phyloP scores from a whole-genome alignment of 352 stramenopile genomes.

The Phytophthora kernoviae region DNA sequence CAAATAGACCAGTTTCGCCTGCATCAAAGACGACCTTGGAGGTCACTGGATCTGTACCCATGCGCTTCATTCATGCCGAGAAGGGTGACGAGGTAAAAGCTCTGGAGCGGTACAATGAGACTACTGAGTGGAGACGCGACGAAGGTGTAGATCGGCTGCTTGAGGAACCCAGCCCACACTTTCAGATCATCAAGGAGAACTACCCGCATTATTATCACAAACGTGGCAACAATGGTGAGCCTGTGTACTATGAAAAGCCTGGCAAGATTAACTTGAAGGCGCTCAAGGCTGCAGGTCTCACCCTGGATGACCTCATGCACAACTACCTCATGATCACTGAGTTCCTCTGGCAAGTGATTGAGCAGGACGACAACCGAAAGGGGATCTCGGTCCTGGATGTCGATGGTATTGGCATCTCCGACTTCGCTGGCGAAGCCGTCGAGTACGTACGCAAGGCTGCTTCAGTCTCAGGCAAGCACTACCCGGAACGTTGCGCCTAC shows the following conservation, averaged over 20 bases:
- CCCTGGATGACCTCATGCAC: constrained; percentile 81
- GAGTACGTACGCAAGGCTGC: constrained; percentile 84
- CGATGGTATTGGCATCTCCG: constrained; percentile 80
- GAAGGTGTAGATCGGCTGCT: constrained; percentile 86
- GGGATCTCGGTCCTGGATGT: constrained; percentile 88
- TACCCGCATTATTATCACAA: constrained; percentile 93
- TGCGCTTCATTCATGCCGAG: constrained; percentile 74
- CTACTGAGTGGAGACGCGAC: constrained; percentile 77
- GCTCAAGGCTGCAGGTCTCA: constrained; percentile 76
- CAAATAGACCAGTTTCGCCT: not conserved
- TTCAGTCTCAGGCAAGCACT: constrained; percentile 89
- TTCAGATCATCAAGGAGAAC: constrained; percentile 90
- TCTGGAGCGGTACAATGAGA: constrained; percentile 71
- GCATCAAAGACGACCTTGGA: constrained; percentile 35
- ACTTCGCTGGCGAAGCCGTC: constrained; percentile 87
- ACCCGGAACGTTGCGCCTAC: constrained; percentile 92
- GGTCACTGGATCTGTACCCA: constrained; percentile 45
- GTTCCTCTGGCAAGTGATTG: constrained; percentile 86
- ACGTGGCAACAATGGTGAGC: constrained; percentile 74
- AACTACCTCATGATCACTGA: constrained; percentile 89
- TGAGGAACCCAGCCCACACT: constrained; percentile 61
- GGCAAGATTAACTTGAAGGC: constrained; percentile 89
- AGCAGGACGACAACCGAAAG: constrained; percentile 85
- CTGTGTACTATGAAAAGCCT: constrained; percentile 89
- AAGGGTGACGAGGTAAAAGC: constrained; percentile 77